Evolutionary conservation across 176 grass and related monocot species (phyloP), one percentile per base, ranked within the genome.

Genomic region (Phyllostachys edulis): DNA sequence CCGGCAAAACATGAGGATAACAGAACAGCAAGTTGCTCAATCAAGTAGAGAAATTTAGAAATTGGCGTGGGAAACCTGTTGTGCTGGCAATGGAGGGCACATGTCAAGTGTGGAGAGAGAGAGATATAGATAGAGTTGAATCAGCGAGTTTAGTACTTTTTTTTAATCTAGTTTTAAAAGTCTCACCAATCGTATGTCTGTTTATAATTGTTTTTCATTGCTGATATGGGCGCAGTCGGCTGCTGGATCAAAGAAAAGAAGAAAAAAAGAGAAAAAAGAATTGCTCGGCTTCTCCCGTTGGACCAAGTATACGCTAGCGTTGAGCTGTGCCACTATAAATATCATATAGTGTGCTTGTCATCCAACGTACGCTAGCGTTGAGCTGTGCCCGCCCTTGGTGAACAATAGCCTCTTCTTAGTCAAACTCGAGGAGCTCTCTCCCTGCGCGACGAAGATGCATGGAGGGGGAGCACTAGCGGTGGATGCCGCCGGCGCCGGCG

Each of bases 271-370:
- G 1, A 21, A 24, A 24, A 27, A 38, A 1, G 4, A 46, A 59
- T 71, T 18, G 12, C 2, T 47, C 8, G 7, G 17, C 50, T 59
- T 57, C 63, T 21, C 27, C 75, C 20, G 27, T 40, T 49, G 36
- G 76, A 64, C 55, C 32, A 38, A 71, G 75, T 49, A n/a, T n/a
- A n/a, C n/a, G n/a, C n/a, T n/a, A n/a, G n/a, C n/a, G n/a, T n/a
- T n/a, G n/a, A n/a, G n/a, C n/a, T 7, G 6, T 85, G 67, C 56
- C 57, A 23, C 47, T 75, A 80, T 69, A 86, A 87, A 77, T 87
- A 67, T 66, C 38, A 39, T 55, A 54, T 37, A 15, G 44, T 21
- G 44, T 26, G 21, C 41, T 50, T 63, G 12, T 4, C 41, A 16
- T 54, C 34, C 67, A 29, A 51, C 42, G 24, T 20, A 86, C 68